These are phyloP conservation scores for Cercophora newfieldiana DNA, from an alignment of 495 filamentous ascomycete genomes.

Conservation along the genomic window DNA sequence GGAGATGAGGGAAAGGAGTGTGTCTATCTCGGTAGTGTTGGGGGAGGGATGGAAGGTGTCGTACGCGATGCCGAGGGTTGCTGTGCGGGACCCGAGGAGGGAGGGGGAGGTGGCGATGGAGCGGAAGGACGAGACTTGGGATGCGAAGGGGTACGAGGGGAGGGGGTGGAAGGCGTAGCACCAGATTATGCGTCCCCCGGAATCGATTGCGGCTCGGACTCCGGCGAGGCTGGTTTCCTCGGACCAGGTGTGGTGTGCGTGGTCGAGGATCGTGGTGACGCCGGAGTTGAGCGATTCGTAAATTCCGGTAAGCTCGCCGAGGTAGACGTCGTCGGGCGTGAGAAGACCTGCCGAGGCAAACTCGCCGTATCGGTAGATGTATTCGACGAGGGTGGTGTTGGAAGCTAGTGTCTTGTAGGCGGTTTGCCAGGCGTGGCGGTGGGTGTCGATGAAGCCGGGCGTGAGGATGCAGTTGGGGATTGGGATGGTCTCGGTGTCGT, in stretches of 20 bases:
- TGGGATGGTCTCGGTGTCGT: constrained; percentile 32
- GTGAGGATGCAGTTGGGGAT: constrained; percentile 36
- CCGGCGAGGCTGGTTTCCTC: constrained; percentile 34
- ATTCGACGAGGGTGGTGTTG: constrained; percentile 37
- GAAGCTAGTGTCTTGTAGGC: constrained; percentile 40
- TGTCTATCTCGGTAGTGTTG: constrained; percentile 25
- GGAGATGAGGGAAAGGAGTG: constrained; percentile 28
- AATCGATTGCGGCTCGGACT: constrained; percentile 39
- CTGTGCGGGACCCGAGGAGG: constrained; percentile 22
- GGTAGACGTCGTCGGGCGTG: constrained; percentile 40
- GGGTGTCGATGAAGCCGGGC: constrained; percentile 56
- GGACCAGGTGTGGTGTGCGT: constrained; percentile 36
- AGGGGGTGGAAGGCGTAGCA: constrained; percentile 31
- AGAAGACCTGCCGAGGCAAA: constrained; percentile 19
- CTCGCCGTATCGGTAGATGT: constrained; percentile 30
- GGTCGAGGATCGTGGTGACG: constrained; percentile 38
- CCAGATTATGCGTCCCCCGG: constrained; percentile 47
- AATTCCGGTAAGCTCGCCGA: constrained; percentile 43
- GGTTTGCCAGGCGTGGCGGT: constrained; percentile 55
- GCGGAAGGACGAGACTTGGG: constrained; percentile 36
- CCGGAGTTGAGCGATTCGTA: constrained; percentile 43
- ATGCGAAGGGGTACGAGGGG: constrained; percentile 20
- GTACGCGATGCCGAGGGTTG: constrained; percentile 38
- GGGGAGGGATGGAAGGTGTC: constrained; percentile 35
- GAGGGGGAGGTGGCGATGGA: constrained; percentile 23